Base-by-base conservation (phyloP, 768 basidiomycete species). In the Xerocomellus amylosporus region DNA sequence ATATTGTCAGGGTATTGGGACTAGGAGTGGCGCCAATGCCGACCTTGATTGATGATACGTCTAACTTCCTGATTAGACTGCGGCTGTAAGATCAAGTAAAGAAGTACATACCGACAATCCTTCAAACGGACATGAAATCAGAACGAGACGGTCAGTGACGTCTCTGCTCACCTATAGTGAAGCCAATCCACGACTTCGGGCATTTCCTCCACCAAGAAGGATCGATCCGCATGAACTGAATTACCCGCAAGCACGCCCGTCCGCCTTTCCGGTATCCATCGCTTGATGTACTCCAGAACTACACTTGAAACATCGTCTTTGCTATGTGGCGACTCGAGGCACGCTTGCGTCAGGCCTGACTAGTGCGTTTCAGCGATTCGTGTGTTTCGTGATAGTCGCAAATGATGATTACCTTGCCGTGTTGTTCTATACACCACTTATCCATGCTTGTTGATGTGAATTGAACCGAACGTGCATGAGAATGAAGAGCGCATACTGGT, bases 41-140 rank as follows among this genome's bases (percentile, higher is more conserved):
- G 40, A 84, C 90, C 76, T 92, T 92, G 58, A 93, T 78, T 0
- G 91, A 88, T 41, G 90, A 92, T 36, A 93, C 91, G 56, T 93
- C 90, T 92, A 28, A 17, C 2, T 19, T 34, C 19, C 28, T 20
- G n/a, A 12, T 51, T 9, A 46, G 46, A 46, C 19, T 2, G 15
- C 2, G 17, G 3, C 5, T 8, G 3, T 17, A 15, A 7, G 20
- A 22, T 8, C 1, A 52, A 39, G 3, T n/a, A 22, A 14, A 20
- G 28, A 28, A 26, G 2, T 12, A 75, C 88, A 65, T 51, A 87
- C 88, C 89, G 53, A 90, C 82, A 53, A 90, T 84, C 36, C 88
- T 90, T 42, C 12, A 37, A 44, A 37, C 2, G 8, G 24, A 55
- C 8, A 46, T 39, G 20, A 28, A 8, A 8, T 38, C n/a, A 30